Evolutionary conservation across 2,329 filamentous ascomycete genomes (phyloP).

Genomic region (Iodosphaeria phyllophila): DNA sequence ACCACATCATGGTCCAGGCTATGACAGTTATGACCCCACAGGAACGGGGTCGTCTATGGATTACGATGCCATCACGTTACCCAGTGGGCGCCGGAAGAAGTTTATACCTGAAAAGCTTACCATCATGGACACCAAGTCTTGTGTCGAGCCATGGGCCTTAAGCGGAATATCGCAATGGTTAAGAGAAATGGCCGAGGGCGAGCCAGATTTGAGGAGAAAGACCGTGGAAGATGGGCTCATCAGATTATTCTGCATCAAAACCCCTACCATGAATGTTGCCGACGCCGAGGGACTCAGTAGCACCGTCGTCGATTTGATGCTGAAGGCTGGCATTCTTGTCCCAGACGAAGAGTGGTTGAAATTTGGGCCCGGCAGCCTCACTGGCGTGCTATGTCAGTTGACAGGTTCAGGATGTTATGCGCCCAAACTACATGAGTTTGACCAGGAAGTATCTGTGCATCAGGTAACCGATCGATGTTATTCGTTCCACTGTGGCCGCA

Average conservation of each 20-base stretch:
- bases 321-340: constrained; percentile 56
- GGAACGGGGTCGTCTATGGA: constrained; percentile 34
- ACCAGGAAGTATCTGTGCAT: constrained; percentile 15
- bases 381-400: constrained; percentile 83
- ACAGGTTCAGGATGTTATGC: constrained; percentile 87
- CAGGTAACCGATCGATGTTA: constrained; percentile 67
- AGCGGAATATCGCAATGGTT: constrained; percentile 80
- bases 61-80: constrained; percentile 72
- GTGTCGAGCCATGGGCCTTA: constrained; percentile 79
- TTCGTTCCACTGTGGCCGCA: constrained; percentile 82
- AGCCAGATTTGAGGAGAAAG: constrained; percentile 70
- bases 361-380: constrained; percentile 62
- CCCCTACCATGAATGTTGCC: constrained; percentile 95
- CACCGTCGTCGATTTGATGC: constrained; percentile 64
- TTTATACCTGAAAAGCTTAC: constrained; percentile 77
- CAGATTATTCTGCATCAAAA: constrained; percentile 79
- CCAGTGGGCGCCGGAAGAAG: constrained; percentile 59
- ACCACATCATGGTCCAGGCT: constrained; percentile 28
- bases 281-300: constrained; percentile 79
- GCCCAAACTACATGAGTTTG: constrained; percentile 54
- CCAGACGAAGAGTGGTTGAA: constrained; percentile 97
- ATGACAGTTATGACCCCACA: constrained; percentile 40
- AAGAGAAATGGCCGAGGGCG: constrained; percentile 74
- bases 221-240: constrained; percentile 76
- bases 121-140: constrained; percentile 64